Evolutionary conservation across 768 basidiomycete genomes (phyloP), one percentile per base, ranked within the genome.

Genomic region (Vararia minispora): DNA sequence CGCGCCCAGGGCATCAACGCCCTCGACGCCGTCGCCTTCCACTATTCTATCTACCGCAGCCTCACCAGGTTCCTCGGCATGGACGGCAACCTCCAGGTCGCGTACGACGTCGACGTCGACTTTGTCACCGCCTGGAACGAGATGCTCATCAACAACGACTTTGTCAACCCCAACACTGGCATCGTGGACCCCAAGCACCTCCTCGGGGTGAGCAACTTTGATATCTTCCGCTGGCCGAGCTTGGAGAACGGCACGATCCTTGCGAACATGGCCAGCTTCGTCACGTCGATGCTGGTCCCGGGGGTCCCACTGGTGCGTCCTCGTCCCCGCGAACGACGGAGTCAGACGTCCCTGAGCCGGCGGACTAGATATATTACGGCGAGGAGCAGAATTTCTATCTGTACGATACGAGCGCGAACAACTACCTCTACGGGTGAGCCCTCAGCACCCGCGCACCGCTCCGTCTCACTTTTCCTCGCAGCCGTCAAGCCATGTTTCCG

Each of bases 181-280:
- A 3, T 49, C 6, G 60, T 89, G 29, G 90, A 95, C 53, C 90
- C 90, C 3, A 67, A 71, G 44, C 91, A 95, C 60, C 76, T 91
- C 82, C 90, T 69, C 52, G 91, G 91, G 28, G 79, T 79, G n/a
- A 84, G 82, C 54, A 92, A 94, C 54, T 92, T 92, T 63, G 91
- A 94, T 65, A 74, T 95, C 8, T 95, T 83, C 69, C 72, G 91
- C 40, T 95, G 90, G 91, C 88, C 87, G 3, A 78, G 82, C 59
- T 56, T 95, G 50, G 74, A 81, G 51, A 85, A 88, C 51, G 91
- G 91, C 14, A 81, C 79, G 1, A 74, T 84, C 50, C 71, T 71
- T 49, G 79, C 81, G 41, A 79, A 71, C 11, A 57, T 92, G 36
- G 90, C 70, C 1, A 74, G 80, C 9, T 94, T 92, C 54, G 69